A percentile compares a stretch with the other conserved stretches of the same genome.
These are phyloP conservation scores for Kurtzmaniella fragi DNA, from an alignment of 805 yeast genomes.

Conservation along the genomic window DNA sequence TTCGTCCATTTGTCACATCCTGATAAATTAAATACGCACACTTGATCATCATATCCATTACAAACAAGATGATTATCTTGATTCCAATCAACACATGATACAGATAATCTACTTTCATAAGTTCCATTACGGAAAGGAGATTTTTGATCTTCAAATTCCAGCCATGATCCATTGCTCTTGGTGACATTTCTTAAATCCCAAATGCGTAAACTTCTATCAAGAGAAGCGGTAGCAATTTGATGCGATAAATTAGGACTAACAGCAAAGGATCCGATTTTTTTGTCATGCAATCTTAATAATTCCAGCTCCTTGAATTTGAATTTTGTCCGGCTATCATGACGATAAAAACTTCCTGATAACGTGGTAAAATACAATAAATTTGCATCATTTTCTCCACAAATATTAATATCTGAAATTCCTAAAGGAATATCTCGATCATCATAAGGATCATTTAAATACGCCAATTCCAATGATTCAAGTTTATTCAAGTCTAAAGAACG, in stretches of 20 bases:
- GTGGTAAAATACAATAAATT: constrained; percentile 71
- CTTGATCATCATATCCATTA: constrained; percentile 88
- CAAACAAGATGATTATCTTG: constrained; percentile 66
- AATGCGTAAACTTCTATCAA: constrained; percentile 76
- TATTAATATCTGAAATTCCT: constrained; percentile 74
- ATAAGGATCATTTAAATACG: constrained; percentile 44
- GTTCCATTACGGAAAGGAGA: constrained; percentile 54
- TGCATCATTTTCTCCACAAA: constrained; percentile 39
- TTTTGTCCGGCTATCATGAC: constrained; percentile 55
- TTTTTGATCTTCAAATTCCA: constrained; percentile 44
- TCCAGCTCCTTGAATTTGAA: constrained; percentile 19
- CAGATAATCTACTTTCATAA: constrained; percentile 71
- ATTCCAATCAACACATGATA: constrained; percentile 84
- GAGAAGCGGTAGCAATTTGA: constrained; percentile 81
- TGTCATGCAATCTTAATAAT: constrained; percentile 69
- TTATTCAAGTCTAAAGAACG: constrained; percentile 64
- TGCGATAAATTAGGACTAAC: constrained; percentile 63
- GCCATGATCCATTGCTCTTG: constrained; percentile 44
- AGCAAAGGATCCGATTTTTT: constrained; percentile 87
- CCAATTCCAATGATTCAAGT: constrained; percentile 50
- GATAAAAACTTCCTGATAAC: constrained; percentile 71
- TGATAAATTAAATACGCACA: constrained; percentile 58
- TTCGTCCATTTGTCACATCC: constrained; percentile 30
- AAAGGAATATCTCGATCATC: constrained; percentile 33
- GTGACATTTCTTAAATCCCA: constrained; percentile 76